Conservation (phyloP, 108 stramenopile genomes). For the Skeletonema marinoi region DNA sequence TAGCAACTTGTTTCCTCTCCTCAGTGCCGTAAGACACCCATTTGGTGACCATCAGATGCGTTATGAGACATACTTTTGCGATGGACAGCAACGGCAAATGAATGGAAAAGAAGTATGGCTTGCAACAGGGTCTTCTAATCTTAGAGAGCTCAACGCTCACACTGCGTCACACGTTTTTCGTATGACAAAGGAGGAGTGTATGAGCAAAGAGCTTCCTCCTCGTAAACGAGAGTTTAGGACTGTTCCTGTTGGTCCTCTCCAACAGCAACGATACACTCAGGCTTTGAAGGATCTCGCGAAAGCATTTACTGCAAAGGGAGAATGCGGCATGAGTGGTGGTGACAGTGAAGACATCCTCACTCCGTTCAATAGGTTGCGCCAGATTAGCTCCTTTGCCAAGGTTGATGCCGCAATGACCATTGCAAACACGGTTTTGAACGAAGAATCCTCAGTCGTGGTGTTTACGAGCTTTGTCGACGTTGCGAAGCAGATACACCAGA, state of each 20-base stretch:
- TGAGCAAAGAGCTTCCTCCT: conserved; percentile 64
- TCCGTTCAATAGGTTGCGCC: conserved; percentile 50
- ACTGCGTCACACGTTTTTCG: conserved; percentile 73
- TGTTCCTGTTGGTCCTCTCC: conserved; percentile 62
- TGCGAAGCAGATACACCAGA: conserved; percentile 62
- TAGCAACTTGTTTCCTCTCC: conserved; percentile 79
- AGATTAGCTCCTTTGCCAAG: conserved; percentile 60
- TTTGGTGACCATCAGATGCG: conserved; percentile 72
- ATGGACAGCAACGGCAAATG: conserved; percentile 54
- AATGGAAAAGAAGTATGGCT: conserved; percentile 61
- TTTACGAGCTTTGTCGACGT: conserved; percentile 75
- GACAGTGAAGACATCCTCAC: conserved; percentile 66
- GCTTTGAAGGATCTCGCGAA: conserved; percentile 65
- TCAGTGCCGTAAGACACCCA: conserved; percentile 78
- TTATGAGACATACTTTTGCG: conserved; percentile 80
- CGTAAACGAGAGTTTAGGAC: conserved; percentile 61
- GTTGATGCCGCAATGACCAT: conserved; percentile 65
- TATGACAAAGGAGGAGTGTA: conserved; percentile 85
- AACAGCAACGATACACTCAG: conserved; percentile 56
- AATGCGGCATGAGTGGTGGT: conserved; percentile 14
- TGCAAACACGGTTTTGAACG: conserved; percentile 54
- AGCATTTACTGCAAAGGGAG: conserved; percentile 27
- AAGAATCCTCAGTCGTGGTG: conserved; percentile 75
- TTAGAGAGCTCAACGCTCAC: conserved; percentile 41
- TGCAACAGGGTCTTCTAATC: conserved; percentile 48